Conservation (phyloP, 345 rosid genomes). For the Adansonia digitata region DNA sequence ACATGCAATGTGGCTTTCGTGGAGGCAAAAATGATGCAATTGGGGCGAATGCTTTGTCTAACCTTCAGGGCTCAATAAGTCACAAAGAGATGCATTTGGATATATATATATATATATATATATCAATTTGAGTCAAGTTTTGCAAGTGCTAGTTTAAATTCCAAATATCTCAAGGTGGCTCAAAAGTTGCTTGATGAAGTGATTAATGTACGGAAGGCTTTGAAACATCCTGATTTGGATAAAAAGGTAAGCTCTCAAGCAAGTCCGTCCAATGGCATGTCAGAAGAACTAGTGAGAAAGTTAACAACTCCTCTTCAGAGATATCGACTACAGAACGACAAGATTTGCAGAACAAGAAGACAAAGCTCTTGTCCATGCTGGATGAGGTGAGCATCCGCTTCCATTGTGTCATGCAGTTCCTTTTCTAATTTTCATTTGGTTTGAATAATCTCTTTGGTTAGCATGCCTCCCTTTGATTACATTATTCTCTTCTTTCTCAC, state of each 20-base stretch:
- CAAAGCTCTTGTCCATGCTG: constrained; percentile 77
- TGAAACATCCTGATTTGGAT: constrained; percentile 52
- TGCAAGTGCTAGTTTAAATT: constrained; percentile 34
- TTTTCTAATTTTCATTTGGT: neutral
- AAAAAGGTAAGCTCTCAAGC: constrained; percentile 34
- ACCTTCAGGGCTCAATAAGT: constrained; percentile 17
- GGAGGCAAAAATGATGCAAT: constrained; percentile 17
- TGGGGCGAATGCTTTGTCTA: constrained; percentile 17
- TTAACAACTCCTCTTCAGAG: constrained; percentile 34
- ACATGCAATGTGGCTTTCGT: constrained; percentile 24
- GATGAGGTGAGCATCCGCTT: constrained; percentile 57
- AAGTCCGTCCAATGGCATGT: constrained; percentile 11
- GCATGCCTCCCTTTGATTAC: neutral
- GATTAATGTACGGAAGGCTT: constrained; percentile 62
- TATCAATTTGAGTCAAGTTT: constrained; percentile 28
- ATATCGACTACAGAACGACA: constrained; percentile 61
- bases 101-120: no score
- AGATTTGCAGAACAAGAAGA: constrained; percentile 76
- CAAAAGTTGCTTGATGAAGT: constrained; percentile 83
- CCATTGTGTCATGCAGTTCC: neutral
- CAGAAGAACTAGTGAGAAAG: constrained; percentile 33
- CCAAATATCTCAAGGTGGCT: constrained; percentile 69
- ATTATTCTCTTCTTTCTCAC: neutral
- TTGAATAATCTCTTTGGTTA: neutral
- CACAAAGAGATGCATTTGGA: constrained; percentile 20